Conservation (phyloP, 2,329 filamentous ascomycete genomes). For the Exophiala phaeomuriformis region DNA sequence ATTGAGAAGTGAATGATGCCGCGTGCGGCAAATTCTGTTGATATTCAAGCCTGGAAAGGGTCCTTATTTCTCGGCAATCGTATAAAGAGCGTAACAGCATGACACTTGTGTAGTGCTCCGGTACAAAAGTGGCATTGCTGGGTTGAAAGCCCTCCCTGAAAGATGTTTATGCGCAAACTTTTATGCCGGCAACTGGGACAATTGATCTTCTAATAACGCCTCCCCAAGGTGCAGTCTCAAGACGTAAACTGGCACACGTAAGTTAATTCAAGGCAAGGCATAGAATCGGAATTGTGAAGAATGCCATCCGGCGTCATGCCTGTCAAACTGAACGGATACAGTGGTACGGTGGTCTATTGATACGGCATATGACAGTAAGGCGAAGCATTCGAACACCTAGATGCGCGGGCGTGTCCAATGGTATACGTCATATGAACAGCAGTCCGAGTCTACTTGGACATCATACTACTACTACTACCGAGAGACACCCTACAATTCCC, state of each 20-base stretch:
- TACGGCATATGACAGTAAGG: neutral
- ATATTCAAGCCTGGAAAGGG: neutral
- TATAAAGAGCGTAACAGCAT: neutral
- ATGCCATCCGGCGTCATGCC: too few species aligned
- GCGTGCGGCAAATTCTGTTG: neutral
- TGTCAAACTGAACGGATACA: too few species aligned
- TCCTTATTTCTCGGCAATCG: neutral
- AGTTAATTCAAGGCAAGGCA: neutral
- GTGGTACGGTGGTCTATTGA: too few species aligned
- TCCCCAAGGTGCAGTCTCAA: too few species aligned
- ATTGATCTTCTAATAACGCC: too few species aligned
- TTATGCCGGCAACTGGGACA: too few species aligned
- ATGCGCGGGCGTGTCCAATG: too few species aligned
- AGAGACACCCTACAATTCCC: too few species aligned
- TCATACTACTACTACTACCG: too few species aligned
- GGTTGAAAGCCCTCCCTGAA: neutral
- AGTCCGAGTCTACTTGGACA: too few species aligned
- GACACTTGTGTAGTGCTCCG: neutral
- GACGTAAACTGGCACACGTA: too few species aligned
- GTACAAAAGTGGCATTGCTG: neutral
- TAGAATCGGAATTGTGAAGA: constrained; percentile 4
- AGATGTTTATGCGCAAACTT: neutral
- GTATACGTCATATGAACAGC: too few species aligned
- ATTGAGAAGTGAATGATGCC: constrained; percentile 29
- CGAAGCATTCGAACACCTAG: neutral